phyloP scores from a whole-genome alignment of 2,329 filamentous ascomycete genomes.

The Chrysoporthe austroafricana region DNA sequence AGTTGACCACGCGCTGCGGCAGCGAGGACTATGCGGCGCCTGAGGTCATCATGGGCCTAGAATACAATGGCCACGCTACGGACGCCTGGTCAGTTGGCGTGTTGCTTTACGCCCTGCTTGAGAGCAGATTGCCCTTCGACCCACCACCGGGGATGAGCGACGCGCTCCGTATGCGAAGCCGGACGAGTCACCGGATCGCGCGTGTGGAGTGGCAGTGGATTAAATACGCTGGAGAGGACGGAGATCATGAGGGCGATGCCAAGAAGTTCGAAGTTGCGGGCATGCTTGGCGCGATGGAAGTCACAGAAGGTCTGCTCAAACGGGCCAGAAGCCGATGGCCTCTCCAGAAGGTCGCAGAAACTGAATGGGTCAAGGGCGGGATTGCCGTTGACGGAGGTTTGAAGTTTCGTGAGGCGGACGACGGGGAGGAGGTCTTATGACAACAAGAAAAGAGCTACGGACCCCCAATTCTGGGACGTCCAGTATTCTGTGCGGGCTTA shows the following conservation, averaged over 20 bases:
- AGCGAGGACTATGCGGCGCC: conserved; percentile 97
- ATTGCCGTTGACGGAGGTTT: conserved; percentile 69
- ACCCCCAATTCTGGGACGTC: background rate
- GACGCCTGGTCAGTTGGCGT: conserved; percentile 97
- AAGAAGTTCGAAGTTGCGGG: conserved; percentile 65
- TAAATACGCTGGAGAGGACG: conserved; percentile 79
- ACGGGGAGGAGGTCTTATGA: conserved; percentile 56
- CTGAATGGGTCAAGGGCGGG: conserved; percentile 76
- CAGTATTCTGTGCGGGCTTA: conserved; percentile 1
- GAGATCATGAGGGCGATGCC: conserved; percentile 76
- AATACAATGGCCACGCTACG: conserved; percentile 88
- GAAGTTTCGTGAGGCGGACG: conserved; percentile 62
- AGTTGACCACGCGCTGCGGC: conserved; percentile 91
- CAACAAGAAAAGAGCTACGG: background rate
- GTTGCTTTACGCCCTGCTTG: conserved; percentile 88
- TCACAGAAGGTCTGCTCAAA: conserved; percentile 83
- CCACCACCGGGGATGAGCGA: conserved; percentile 81
- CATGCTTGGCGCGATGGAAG: conserved; percentile 75
- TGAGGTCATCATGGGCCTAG: conserved; percentile 92
- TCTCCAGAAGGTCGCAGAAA: conserved; percentile 71
- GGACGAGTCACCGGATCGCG: conserved; percentile 92
- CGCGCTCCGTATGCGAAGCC: conserved; percentile 73
- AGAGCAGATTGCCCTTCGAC: conserved; percentile 92
- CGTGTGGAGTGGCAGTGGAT: conserved; percentile 96
- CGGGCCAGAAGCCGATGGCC: conserved; percentile 79